A percentile compares a stretch with the other conserved stretches of the same genome.
Conservation (phyloP, 192 early-diverging fungal genomes). For the Podila epigama region DNA sequence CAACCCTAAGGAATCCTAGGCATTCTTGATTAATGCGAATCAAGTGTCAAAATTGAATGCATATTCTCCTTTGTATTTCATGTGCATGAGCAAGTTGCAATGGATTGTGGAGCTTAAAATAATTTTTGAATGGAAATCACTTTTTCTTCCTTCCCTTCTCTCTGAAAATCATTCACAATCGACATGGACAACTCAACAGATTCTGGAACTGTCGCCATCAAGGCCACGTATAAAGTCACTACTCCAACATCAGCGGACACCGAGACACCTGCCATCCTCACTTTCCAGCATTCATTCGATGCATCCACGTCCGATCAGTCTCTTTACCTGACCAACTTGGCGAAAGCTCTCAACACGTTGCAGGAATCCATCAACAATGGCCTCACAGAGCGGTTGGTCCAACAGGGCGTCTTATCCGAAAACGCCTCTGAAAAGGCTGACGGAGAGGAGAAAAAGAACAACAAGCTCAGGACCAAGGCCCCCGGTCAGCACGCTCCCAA, state of each 20-base stretch:
- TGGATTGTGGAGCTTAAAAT: too few relatives aligned
- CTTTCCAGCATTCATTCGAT: neutral
- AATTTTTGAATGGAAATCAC: too few relatives aligned
- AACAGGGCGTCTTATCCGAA: constrained; percentile 24
- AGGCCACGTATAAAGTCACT: neutral
- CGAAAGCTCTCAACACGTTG: constrained; percentile 10
- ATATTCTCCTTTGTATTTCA: too few relatives aligned
- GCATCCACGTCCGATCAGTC: neutral
- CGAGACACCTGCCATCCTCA: neutral
- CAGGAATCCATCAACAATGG: constrained; percentile 42
- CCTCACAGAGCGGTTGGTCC: constrained; percentile 29
- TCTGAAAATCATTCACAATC: too few relatives aligned
- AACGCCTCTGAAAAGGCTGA: neutral
- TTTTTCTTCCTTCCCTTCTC: neutral
- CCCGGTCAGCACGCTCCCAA: constrained; percentile 44
- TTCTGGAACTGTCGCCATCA: neutral
- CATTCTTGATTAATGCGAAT: too few relatives aligned
- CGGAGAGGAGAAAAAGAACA: constrained; percentile 7
- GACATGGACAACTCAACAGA: constrained; percentile 1
- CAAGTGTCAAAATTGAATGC: too few relatives aligned
- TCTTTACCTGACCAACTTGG: constrained; percentile 17
- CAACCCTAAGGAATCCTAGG: too few relatives aligned
- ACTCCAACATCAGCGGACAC: neutral
- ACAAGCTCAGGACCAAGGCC: constrained; percentile 39
- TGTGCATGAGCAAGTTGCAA: too few relatives aligned